Evolutionary conservation across 805 yeast genomes (phyloP).

Genomic region (Zygoascus bituminiphila): DNA sequence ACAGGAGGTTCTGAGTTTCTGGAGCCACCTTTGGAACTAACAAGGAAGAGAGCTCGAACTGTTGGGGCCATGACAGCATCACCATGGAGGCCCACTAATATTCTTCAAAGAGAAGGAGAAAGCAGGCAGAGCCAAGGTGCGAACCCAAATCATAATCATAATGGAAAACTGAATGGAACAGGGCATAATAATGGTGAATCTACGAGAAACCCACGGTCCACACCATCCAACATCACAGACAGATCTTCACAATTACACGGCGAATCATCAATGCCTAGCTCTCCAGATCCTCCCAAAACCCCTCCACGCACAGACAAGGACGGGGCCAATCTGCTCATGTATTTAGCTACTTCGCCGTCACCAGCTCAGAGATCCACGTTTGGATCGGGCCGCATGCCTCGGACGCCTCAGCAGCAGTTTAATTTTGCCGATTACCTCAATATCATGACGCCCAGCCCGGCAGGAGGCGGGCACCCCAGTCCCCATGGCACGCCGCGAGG

Average conservation of each 20-base stretch:
- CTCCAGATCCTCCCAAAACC: slow-evolving; percentile 21
- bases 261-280: neutral
- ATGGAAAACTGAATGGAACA: too few relatives aligned
- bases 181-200: too few relatives aligned
- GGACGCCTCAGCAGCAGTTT: slow-evolving; percentile 39
- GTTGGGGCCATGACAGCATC: neutral
- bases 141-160: too few relatives aligned
- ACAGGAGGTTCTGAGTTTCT: neutral
- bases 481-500: slow-evolving; percentile 5
- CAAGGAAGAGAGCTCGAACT: slow-evolving; percentile 2
- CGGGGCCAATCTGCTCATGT: slow-evolving; percentile 77
- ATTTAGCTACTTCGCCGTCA: slow-evolving; percentile 76
- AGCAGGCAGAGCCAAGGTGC: neutral
- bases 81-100: slow-evolving; percentile 5
- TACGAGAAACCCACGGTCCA: neutral
- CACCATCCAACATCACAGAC: neutral
- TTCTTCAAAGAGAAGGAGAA: too few relatives aligned
- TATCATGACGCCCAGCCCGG: slow-evolving; percentile 53
- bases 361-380: slow-evolving; percentile 35
- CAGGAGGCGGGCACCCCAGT: slow-evolving; percentile 12
- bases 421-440: slow-evolving; percentile 79
- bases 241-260: neutral
- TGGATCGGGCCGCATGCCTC: slow-evolving; percentile 20
- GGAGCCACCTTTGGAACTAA: slow-evolving; percentile 3
- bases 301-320: slow-evolving; percentile 34